A percentile compares a stretch with the other conserved stretches of the same genome.
Conservation (phyloP, 805 yeast genomes). For the Dipodascus albidus region DNA sequence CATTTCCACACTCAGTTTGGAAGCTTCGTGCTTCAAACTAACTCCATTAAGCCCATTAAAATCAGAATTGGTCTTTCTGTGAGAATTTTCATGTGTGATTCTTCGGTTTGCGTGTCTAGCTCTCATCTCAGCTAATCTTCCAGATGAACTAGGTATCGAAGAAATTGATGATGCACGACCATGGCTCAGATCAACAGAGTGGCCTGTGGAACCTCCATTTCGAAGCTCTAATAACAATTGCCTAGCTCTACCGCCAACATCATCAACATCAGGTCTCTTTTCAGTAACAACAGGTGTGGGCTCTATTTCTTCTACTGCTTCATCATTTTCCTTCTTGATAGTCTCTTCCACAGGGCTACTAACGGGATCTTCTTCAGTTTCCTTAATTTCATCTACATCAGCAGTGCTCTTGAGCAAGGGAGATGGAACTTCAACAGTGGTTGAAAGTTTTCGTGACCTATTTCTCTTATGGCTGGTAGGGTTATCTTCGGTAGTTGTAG, state of each 20-base stretch:
- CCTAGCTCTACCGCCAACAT: slow-evolving; percentile 51
- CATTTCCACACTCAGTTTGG: not conserved
- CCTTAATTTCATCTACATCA: not conserved
- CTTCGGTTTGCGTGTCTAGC: slow-evolving; percentile 1
- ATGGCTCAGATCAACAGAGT: not conserved
- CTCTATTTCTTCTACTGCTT: not conserved
- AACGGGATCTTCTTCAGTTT: not conserved
- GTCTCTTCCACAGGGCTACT: not conserved
- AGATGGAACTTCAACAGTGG: not conserved
- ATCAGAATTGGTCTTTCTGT: not conserved
- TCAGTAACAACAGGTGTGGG: not conserved
- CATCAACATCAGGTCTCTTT: slow-evolving; percentile 19
- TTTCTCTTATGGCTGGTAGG: not conserved
- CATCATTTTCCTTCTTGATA: not conserved
- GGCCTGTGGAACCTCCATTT: slow-evolving; percentile 19
- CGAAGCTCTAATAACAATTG: slow-evolving; percentile 51
- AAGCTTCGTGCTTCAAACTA: not conserved
- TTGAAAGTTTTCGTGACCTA: not conserved
- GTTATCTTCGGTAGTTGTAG: not conserved
- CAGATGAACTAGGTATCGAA: not conserved
- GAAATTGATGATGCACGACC: not conserved
- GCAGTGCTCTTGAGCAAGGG: not conserved
- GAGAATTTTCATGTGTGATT: not conserved
- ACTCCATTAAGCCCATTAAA: not conserved
- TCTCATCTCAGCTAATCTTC: slow-evolving; percentile 1